A percentile compares a stretch with the other conserved stretches of the same genome.
Conservation (phyloP, 208 protist species). For the Trichomonas vaginalis region DNA sequence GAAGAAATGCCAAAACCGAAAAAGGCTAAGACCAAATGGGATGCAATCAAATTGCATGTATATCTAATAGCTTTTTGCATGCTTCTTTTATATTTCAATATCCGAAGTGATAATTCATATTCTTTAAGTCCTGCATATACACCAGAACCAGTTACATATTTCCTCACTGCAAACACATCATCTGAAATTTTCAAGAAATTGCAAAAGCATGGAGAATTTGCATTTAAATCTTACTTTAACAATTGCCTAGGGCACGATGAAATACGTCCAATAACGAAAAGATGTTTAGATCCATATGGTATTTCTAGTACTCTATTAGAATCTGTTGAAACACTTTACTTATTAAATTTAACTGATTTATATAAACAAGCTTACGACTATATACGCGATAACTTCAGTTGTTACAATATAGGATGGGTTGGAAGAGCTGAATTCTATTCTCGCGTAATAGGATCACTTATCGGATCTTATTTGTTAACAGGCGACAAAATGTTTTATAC, state of each 20-base stretch:
- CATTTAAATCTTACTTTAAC: background rate
- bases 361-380: background rate
- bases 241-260: background rate
- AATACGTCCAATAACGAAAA: background rate
- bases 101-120: too few species aligned
- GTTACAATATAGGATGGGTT: background rate
- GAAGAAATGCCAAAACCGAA: too few species aligned
- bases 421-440: background rate
- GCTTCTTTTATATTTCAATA: too few species aligned
- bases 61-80: too few species aligned
- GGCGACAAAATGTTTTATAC: background rate
- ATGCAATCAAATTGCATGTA: too few species aligned
- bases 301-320: background rate
- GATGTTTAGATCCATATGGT: background rate
- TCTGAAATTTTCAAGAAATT: background rate
- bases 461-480: background rate
- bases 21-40: too few species aligned
- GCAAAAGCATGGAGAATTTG: background rate
- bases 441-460: background rate
- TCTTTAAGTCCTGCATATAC: too few species aligned
- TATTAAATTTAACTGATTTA: background rate
- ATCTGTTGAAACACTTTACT: background rate
- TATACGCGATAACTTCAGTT: background rate
- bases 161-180: background rate
- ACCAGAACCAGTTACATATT: background rate